A percentile compares a stretch with the other conserved stretches of the same genome.
Conservation (phyloP, 1,139 yeast species). For the Diutina ranongensis region DNA sequence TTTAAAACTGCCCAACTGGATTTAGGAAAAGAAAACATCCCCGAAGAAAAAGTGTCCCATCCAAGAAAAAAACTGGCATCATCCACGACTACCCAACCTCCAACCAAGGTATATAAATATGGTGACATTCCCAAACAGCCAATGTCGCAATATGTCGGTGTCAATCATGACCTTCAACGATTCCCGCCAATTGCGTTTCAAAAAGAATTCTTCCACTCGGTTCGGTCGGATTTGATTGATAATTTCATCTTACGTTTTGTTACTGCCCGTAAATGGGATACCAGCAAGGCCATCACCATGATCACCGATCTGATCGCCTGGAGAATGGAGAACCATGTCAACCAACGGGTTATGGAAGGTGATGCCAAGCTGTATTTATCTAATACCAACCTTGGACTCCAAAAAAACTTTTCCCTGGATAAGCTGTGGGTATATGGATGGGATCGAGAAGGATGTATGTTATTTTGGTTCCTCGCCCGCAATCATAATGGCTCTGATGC, state of each 20-base stretch:
- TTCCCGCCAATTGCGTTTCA: background rate
- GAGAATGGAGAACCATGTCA: slow-evolving; percentile 22
- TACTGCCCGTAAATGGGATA: slow-evolving; percentile 33
- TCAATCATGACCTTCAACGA: slow-evolving; percentile 2
- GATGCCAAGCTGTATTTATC: slow-evolving; percentile 21
- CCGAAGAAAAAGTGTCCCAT: background rate
- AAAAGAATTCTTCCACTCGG: background rate
- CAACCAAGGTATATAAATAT: background rate
- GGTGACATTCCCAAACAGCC: slow-evolving; percentile 1
- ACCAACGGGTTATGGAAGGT: slow-evolving; percentile 25
- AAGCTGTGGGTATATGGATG: slow-evolving; percentile 28
- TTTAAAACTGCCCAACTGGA: slow-evolving; percentile 3
- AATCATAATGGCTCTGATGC: slow-evolving; percentile 32
- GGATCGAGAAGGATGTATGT: slow-evolving; percentile 26
- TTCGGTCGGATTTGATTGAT: slow-evolving; percentile 10
- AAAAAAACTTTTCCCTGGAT: slow-evolving; percentile 2
- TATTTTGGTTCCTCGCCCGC: slow-evolving; percentile 29
- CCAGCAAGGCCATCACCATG: slow-evolving; percentile 25
- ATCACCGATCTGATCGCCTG: slow-evolving; percentile 26
- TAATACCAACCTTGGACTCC: slow-evolving; percentile 7
- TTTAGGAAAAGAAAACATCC: too few species aligned
- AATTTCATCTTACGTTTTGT: slow-evolving; percentile 16
- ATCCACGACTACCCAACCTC: background rate
- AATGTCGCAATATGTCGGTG: background rate
- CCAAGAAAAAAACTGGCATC: background rate